Evolutionary conservation across 345 rosid species (phyloP).

Genomic region (Crucihimalaya himalaica): DNA sequence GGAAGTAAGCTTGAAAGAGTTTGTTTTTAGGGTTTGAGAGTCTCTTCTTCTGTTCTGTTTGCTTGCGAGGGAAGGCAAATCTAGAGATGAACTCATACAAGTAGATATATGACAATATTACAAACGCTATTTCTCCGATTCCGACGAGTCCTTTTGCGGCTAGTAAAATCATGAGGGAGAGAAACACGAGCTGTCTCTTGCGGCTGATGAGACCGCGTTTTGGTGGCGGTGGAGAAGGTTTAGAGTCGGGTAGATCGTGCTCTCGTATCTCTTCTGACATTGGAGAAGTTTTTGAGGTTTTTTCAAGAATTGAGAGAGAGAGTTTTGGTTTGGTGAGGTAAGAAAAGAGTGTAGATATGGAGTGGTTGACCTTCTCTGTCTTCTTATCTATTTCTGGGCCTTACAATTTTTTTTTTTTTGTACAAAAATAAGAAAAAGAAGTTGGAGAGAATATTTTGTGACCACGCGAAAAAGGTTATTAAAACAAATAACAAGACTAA

Average conservation of each 20-base stretch:
- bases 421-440: background rate
- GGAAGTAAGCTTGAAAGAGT: conserved; percentile 54
- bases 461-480: background rate
- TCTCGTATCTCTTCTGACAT: conserved; percentile 33
- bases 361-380: conserved; percentile 39
- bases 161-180: conserved; percentile 53
- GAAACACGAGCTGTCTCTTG: conserved; percentile 58
- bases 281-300: background rate
- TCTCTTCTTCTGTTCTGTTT: conserved; percentile 38
- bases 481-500: background rate
- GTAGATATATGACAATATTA: conserved; percentile 54
- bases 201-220: conserved; percentile 48
- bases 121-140: conserved; percentile 60
- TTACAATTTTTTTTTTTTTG: conserved; percentile 6
- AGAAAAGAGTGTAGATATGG: conserved; percentile 22
- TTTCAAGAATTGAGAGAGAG: background rate
- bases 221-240: conserved; percentile 26
- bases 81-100: conserved; percentile 56
- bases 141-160: conserved; percentile 68
- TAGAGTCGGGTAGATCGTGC: conserved; percentile 3
- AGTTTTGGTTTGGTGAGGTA: conserved; percentile 18
- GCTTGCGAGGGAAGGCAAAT: conserved; percentile 58
- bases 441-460: background rate
- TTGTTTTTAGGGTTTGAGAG: conserved; percentile 54
- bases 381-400: conserved; percentile 36